A percentile compares a stretch with the other conserved stretches of the same genome.
These are phyloP conservation scores for Chrysosporium queenslandicum DNA, from an alignment of 2,329 filamentous ascomycete species.

Conservation along the genomic window DNA sequence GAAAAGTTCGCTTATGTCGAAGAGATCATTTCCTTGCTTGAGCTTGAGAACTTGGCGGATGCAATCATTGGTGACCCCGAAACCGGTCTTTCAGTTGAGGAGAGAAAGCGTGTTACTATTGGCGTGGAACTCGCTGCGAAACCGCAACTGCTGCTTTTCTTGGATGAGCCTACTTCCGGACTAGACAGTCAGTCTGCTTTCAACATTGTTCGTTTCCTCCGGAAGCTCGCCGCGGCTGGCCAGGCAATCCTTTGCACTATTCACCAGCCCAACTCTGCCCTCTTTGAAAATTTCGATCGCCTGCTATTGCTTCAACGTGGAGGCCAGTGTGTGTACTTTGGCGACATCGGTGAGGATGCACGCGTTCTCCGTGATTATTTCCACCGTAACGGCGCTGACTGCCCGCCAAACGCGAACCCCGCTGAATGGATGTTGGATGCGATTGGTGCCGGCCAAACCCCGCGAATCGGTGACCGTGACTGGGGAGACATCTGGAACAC, in stretches of 20 bases:
- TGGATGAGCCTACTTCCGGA: constrained; percentile 91
- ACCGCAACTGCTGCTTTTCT: constrained; percentile 76
- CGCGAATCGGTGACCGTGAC: constrained; percentile 59
- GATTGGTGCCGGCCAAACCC: constrained; percentile 51
- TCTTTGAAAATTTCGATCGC: constrained; percentile 75
- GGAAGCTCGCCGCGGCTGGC: constrained; percentile 79
- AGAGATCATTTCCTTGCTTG: constrained; percentile 79
- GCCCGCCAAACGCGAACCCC: constrained; percentile 55
- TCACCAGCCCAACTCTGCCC: constrained; percentile 89
- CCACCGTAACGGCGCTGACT: constrained; percentile 52
- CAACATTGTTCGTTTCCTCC: constrained; percentile 78
- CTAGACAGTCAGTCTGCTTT: constrained; percentile 88
- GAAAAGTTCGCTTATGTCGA: constrained; percentile 85
- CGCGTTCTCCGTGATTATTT: constrained; percentile 53
- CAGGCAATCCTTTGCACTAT: constrained; percentile 96
- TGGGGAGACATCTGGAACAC: constrained; percentile 46
- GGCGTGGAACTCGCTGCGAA: constrained; percentile 60
- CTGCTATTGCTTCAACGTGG: constrained; percentile 55
- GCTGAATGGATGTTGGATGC: constrained; percentile 62
- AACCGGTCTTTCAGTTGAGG: constrained; percentile 56
- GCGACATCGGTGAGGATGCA: constrained; percentile 53
- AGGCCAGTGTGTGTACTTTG: constrained; percentile 60
- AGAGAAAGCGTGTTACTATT: constrained; percentile 63
- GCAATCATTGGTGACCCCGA: constrained; percentile 84
- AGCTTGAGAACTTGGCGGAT: constrained; percentile 84